These are phyloP conservation scores for Chondrus crispus DNA, from an alignment of 23 red algal species.

Conservation along the genomic window DNA sequence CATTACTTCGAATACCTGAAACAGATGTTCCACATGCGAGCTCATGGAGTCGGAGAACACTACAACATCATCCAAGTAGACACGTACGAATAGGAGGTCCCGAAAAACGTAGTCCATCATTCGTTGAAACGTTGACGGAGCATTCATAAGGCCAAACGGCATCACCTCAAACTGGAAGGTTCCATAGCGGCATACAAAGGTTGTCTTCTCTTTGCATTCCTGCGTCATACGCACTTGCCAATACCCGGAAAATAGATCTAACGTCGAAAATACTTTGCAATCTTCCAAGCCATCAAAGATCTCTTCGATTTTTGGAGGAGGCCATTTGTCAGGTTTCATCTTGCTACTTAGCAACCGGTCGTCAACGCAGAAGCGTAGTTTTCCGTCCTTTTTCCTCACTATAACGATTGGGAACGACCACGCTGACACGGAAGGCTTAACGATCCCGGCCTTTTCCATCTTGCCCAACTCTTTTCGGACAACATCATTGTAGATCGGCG, in stretches of 20 bases:
- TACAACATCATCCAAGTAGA: background rate
- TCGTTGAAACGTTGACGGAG: background rate
- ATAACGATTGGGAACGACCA: conserved; percentile 1
- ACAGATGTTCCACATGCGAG: background rate
- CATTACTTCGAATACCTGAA: background rate
- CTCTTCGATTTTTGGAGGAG: background rate
- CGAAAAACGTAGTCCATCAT: background rate
- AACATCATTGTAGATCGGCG: background rate
- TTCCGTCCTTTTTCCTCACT: background rate
- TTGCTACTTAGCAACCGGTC: background rate
- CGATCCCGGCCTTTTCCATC: background rate
- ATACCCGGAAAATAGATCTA: background rate
- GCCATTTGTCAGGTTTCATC: background rate
- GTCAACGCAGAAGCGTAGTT: background rate
- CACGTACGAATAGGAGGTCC: background rate
- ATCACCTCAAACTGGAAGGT: conserved; percentile 17
- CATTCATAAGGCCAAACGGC: conserved; percentile 8
- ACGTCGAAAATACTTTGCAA: background rate
- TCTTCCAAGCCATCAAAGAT: background rate
- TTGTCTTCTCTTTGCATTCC: conserved; percentile 9
- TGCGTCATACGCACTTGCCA: background rate
- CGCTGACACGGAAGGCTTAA: background rate
- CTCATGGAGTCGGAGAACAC: background rate
- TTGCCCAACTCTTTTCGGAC: background rate
- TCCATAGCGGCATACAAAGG: background rate